Base-by-base conservation (phyloP, 78 protist species). In the Speleostelium caveatum region DNA sequence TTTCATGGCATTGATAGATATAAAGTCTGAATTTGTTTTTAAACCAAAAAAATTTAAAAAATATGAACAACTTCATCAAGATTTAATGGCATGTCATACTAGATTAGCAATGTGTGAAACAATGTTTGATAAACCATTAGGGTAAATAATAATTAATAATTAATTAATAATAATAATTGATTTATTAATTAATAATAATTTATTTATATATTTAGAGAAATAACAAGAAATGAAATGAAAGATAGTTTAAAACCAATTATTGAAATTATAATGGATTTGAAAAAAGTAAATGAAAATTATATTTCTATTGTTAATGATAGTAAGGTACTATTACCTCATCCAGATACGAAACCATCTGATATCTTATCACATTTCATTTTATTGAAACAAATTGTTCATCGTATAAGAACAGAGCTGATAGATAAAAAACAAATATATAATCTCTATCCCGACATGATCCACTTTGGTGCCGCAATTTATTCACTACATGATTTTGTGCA, bases 361-460 rank as follows among this genome's bases (percentile, higher is more conserved):
- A 10, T 45, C 53, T 14, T n/a, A n/a, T n/a, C n/a, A n/a, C n/a
- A n/a, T n/a, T n/a, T n/a, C n/a, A n/a, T 14, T 45, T 45, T 45
- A 45, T 45, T 45, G 10, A 45, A 45, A 45, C 53, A 45, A 6
- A 45, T 10, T 14, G 53, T 45, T 10, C 53, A 45, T 10, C 53
- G 10, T 14, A 45, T 45, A 45, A 45, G 53, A 45, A 10, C 6
- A 45, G 10, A 10, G 10, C 10, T 45, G 53, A 10, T 45, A 14
- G 6, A 56, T n/a, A 24, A n/a, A 33, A 80, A 80, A 62, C 30
- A 39, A 21, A 42, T 80, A 7, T 61, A 39, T 41, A 41, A 80
- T 53, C 24, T 80, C 6, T 61, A 80, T 39, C 89, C 89, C 35
- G 89, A 80, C 21, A 80, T 80, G 89, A 80, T 80, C 41, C 78